These are phyloP conservation scores for Limnanthes douglasii DNA, from an alignment of 345 rosid species.

Conservation along the genomic window DNA sequence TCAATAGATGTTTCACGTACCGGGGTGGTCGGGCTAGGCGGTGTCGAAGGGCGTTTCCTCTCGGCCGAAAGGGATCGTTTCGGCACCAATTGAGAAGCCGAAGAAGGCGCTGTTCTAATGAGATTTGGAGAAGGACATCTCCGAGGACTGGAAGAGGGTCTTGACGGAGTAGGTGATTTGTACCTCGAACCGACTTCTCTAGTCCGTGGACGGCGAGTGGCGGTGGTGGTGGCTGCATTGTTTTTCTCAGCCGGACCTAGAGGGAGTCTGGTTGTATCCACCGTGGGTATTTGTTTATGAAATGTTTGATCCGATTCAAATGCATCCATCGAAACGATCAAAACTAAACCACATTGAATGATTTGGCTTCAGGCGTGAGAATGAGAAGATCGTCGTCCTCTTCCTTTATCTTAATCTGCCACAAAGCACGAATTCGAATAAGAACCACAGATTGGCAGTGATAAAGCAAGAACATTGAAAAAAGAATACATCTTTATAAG, in stretches of 20 bases:
- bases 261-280: conserved; percentile 42
- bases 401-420: conserved; percentile 56
- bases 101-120: conserved; percentile 34
- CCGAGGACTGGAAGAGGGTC: conserved; percentile 23
- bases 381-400: conserved; percentile 25
- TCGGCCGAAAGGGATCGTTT: conserved; percentile 83
- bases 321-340: conserved; percentile 65
- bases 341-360: conserved; percentile 42
- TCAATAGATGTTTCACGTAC: conserved; percentile 47
- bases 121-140: conserved; percentile 66
- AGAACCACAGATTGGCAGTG: conserved; percentile 22
- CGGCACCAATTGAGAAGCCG: conserved; percentile 32
- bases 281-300: conserved; percentile 33
- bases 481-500: conserved; percentile 37
- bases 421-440: conserved; percentile 18
- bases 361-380: conserved; percentile 19
- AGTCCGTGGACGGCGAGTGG: conserved; percentile 41
- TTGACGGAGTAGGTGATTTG: conserved; percentile 57
- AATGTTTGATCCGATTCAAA: conserved; percentile 28
- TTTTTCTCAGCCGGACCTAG: conserved; percentile 62
- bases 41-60: conserved; percentile 76
- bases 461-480: conserved; percentile 22
- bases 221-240: conserved; percentile 26
- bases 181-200: conserved; percentile 71
- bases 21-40: conserved; percentile 63